These are phyloP conservation scores for Chenopodium berlandieri DNA, from an alignment of 148 eudicot genomes.

Conservation along the genomic window DNA sequence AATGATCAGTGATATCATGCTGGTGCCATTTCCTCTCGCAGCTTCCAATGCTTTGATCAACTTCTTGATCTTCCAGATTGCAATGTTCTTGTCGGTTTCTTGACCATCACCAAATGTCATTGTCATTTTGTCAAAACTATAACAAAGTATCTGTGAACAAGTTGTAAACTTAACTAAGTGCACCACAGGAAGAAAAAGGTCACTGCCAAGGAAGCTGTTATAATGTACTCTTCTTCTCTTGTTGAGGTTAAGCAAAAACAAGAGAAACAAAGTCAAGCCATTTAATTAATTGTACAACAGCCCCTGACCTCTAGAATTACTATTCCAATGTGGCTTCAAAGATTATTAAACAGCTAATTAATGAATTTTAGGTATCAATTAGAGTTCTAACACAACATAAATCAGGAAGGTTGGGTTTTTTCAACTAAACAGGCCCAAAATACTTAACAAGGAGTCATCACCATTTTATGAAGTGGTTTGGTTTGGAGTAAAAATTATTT, in stretches of 20 bases:
- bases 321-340: neutral
- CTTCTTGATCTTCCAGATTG: slow-evolving; percentile 30
- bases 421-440: neutral
- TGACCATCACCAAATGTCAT: slow-evolving; percentile 18
- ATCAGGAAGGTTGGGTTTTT: neutral
- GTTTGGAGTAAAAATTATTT: too few species aligned
- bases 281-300: neutral
- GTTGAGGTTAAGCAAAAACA: neutral
- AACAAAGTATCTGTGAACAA: slow-evolving; percentile 3
- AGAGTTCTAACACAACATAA: neutral
- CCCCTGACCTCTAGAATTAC: too few species aligned
- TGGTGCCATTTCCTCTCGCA: slow-evolving; percentile 32
- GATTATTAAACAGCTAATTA: neutral
- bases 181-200: neutral
- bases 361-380: neutral
- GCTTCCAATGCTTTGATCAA: slow-evolving; percentile 28
- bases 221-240: neutral
- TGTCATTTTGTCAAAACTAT: slow-evolving; percentile 10
- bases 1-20: slow-evolving; percentile 32
- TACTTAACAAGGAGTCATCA: neutral
- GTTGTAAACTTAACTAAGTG: neutral
- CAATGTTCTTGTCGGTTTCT: slow-evolving; percentile 23
- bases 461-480: neutral
- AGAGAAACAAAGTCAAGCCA: neutral
- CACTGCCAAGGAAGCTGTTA: neutral